Evolutionary conservation across 2,329 filamentous ascomycete species (phyloP), one percentile per base, ranked within the genome.

Genomic region (Coniochaeta ligniaria): DNA sequence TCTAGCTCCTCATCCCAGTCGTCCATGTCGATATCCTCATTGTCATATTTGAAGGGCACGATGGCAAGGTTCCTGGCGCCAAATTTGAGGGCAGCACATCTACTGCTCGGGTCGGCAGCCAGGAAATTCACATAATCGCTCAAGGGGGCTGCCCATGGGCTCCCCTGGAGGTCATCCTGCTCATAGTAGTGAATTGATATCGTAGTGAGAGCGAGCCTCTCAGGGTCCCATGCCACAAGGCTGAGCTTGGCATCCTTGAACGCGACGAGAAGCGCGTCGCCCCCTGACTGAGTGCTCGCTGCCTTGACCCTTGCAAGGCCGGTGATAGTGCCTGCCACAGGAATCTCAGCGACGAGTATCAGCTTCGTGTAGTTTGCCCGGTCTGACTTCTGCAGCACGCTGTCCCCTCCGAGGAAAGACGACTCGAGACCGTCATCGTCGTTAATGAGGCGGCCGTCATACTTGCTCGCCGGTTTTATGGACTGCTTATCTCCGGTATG

Each of bases 141-240:
- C 69, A 96, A 77, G 60, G 89, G 84, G 59, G 89, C 83, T 58
- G 89, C 87, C 89, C 92, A 97, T 0, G 94, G 93, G 64, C 86
- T 89, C 59, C 89, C 87, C 66, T 89, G 86, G 63, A 94, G 80
- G 71, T 96, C 93, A 70, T 97, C 93, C 72, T 95, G 91, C 74
- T 99, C 95, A 76, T 98, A 99, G 80, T 93, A 98, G 78, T 99
- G 95, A 69, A 99, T 94, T 58, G 94, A 98, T 64, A 95, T 85
- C 59, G 94, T 98, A 67, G 89, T 87, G 67, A 98, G 87, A 58
- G 85, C 84, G 74, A 90, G 83, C 66, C 85, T 86, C 71, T 89
- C 86, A 9, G 91, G 87, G 72, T 98, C 91, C 95, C 95, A 99
- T 77, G 97, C 91, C 60, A 96, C 82, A 73, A 99, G 80, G 74